Evolutionary conservation across 805 yeast genomes (phyloP).

Genomic region (Clavispora asparagi): DNA sequence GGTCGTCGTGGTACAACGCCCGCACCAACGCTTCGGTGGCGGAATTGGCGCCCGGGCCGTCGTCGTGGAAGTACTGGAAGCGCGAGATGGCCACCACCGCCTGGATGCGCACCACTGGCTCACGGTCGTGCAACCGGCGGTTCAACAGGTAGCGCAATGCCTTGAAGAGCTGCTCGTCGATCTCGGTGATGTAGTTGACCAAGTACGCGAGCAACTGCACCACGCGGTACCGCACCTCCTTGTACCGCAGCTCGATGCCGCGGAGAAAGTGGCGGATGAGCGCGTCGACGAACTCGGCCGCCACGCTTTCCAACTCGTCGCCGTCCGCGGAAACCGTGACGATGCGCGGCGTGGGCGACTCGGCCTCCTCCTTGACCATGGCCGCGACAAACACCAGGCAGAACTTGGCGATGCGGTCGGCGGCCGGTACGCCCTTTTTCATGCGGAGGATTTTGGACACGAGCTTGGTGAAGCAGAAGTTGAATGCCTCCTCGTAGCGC

Average conservation of each 20-base stretch:
- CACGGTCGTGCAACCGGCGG: constrained; percentile 68
- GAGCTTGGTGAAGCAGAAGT: constrained; percentile 52
- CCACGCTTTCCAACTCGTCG: constrained; percentile 34
- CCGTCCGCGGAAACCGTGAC: constrained; percentile 26
- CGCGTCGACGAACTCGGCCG: constrained; percentile 51
- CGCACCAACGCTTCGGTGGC: constrained; percentile 29
- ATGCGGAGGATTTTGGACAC: constrained; percentile 62
- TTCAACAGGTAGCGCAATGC: constrained; percentile 55
- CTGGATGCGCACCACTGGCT: constrained; percentile 72
- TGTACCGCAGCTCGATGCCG: constrained; percentile 75
- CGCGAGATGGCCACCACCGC: constrained; percentile 76
- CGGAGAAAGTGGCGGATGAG: constrained; percentile 64
- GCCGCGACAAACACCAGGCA: constrained; percentile 52
- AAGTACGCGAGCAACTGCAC: constrained; percentile 70
- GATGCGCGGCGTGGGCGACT: constrained; percentile 10
- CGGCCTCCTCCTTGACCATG: constrained; percentile 32
- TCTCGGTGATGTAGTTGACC: constrained; percentile 67
- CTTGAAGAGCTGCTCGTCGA: constrained; percentile 68
- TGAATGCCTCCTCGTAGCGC: constrained; percentile 54
- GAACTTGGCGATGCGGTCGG: constrained; percentile 73
- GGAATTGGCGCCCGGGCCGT: constrained; percentile 15
- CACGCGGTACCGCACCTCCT: constrained; percentile 72
- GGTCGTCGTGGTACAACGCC: constrained; percentile 71
- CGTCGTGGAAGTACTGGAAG: constrained; percentile 50
- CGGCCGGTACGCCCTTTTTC: constrained; percentile 65